These are phyloP conservation scores for Candida tallmaniae DNA, from an alignment of 805 yeast species.

Conservation along the genomic window DNA sequence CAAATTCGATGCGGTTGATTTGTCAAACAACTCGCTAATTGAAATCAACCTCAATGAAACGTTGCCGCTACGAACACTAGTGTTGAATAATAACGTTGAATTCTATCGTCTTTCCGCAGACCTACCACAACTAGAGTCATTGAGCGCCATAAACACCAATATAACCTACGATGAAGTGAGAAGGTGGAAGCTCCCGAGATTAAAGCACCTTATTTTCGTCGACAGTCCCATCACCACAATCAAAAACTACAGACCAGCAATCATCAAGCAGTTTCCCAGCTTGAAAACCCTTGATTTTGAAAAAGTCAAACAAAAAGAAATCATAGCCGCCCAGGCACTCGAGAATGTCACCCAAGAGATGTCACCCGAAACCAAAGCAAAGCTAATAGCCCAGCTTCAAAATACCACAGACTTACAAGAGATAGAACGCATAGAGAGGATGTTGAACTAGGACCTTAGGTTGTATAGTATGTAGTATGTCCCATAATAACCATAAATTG, in stretches of 20 bases:
- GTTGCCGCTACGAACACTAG: conserved; percentile 46
- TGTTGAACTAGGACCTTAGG: neutral
- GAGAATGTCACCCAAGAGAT: conserved; percentile 4
- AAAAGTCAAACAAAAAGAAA: conserved; percentile 54
- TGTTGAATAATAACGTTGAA: conserved; percentile 58
- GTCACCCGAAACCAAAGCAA: conserved; percentile 21
- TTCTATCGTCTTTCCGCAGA: conserved; percentile 6
- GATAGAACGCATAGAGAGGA: conserved; percentile 20
- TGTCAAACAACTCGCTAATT: conserved; percentile 70
- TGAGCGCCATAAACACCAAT: conserved; percentile 9
- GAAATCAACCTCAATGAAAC: conserved; percentile 46
- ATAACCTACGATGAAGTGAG: conserved; percentile 7
- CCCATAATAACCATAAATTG: too few species aligned
- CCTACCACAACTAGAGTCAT: conserved; percentile 4
- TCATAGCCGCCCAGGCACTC: conserved; percentile 45
- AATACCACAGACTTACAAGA: conserved; percentile 70
- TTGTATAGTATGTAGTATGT: too few species aligned
- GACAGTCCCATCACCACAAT: conserved; percentile 55
- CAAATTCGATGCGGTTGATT: conserved; percentile 53
- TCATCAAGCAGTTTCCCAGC: conserved; percentile 60
- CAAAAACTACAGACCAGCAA: conserved; percentile 53
- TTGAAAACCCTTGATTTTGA: conserved; percentile 65
- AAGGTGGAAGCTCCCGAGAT: conserved; percentile 26
- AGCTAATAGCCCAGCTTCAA: conserved; percentile 49
- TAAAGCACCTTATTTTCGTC: conserved; percentile 43